Conservation (phyloP, 306 rosid genomes). For the Luffa acutangula region DNA sequence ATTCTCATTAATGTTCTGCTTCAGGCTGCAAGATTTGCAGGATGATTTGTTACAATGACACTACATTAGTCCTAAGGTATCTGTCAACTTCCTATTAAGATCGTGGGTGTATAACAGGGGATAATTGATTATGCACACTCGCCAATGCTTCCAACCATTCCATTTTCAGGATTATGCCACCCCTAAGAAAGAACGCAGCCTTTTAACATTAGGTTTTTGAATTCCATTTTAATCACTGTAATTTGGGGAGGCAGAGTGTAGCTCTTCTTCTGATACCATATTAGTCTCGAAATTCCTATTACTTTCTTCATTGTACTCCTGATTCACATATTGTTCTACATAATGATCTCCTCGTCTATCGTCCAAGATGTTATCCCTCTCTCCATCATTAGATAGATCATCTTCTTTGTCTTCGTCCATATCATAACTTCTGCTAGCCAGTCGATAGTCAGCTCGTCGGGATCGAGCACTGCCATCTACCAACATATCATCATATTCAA, state of each 20-base stretch:
- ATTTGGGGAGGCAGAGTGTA: constrained; percentile 23
- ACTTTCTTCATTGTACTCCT: constrained; percentile 23
- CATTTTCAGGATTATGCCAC: background rate
- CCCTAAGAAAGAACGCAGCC: background rate
- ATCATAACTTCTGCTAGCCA: constrained; percentile 19
- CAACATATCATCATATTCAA: constrained; percentile 25
- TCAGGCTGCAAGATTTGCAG: background rate
- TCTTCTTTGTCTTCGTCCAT: constrained; percentile 13
- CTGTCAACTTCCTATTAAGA: background rate
- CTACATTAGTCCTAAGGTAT: background rate
- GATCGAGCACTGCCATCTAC: constrained; percentile 20
- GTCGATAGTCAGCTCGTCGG: constrained; percentile 19
- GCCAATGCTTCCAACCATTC: background rate
- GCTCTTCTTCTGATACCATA: constrained; percentile 13
- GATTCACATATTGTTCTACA: constrained; percentile 26
- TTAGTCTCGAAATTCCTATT: constrained; percentile 20
- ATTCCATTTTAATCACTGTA: background rate
- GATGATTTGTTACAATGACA: background rate
- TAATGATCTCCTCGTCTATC: constrained; percentile 17
- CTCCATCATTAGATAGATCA: constrained; percentile 11
- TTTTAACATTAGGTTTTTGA: background rate
- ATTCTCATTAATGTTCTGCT: background rate
- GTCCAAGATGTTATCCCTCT: background rate
- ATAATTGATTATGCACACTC: background rate
- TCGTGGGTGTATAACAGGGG: background rate